Evolutionary conservation across 1,139 yeast species (phyloP).

Genomic region (Saccharomyces hybrid): DNA sequence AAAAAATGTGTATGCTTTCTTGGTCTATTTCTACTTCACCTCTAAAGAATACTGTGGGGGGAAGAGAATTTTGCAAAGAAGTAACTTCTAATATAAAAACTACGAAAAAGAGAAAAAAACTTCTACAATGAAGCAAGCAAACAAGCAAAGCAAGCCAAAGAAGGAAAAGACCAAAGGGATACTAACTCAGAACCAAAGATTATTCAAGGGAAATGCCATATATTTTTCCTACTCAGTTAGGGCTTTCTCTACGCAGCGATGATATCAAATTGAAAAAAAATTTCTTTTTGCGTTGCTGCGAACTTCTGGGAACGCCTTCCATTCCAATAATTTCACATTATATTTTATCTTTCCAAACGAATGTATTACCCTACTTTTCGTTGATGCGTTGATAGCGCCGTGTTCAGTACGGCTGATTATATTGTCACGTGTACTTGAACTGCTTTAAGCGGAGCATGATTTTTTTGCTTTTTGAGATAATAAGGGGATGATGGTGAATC

Average conservation of each 20-base stretch:
- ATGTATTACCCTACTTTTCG: background rate
- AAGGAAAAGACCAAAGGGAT: background rate
- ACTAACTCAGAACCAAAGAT: background rate
- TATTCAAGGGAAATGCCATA: conserved; percentile 7
- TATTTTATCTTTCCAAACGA: background rate
- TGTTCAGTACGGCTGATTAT: background rate
- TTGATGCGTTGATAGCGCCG: background rate
- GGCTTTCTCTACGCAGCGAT: background rate
- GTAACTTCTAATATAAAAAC: background rate
- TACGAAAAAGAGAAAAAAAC: background rate
- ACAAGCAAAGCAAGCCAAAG: background rate
- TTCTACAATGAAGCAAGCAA: background rate
- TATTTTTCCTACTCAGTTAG: background rate
- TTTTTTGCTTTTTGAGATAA: background rate
- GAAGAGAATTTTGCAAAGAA: background rate
- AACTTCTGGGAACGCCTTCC: conserved; percentile 6
- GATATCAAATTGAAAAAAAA: conserved; percentile 2
- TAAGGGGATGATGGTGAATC: background rate
- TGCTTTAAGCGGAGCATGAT: background rate
- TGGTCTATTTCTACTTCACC: background rate
- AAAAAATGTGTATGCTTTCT: conserved; percentile 1
- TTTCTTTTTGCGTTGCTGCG: conserved; percentile 12
- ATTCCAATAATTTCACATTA: conserved; percentile 7
- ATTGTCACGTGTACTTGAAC: background rate
- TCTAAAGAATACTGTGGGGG: background rate